Conservation (phyloP, 2,329 filamentous ascomycete species). For the Tolypocladium amazonense region DNA sequence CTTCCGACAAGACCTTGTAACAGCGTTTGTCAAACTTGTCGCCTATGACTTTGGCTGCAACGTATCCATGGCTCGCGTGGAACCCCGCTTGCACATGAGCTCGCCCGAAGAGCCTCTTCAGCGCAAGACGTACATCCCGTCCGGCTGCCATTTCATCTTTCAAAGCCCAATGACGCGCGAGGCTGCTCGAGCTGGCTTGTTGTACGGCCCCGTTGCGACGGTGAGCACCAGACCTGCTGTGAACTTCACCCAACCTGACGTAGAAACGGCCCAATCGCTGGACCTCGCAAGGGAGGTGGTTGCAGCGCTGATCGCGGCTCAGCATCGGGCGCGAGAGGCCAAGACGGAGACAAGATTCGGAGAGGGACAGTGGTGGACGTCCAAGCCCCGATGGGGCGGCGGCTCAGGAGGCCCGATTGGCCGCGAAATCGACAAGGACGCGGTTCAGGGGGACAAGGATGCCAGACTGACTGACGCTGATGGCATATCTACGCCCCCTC, state of each 20-base stretch:
- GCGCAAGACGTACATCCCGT: conserved; percentile 45
- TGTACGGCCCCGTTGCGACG: conserved; percentile 52
- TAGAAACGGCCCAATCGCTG: conserved; percentile 45
- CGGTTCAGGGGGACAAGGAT: conserved; percentile 35
- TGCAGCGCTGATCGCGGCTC: conserved; percentile 50
- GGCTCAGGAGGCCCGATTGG: conserved; percentile 53
- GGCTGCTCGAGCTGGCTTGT: conserved; percentile 45
- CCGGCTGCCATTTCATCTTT: conserved; percentile 48
- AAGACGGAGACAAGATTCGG: conserved; percentile 45
- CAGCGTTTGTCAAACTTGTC: conserved; percentile 52
- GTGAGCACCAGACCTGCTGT: conserved; percentile 47
- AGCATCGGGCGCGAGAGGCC: conserved; percentile 50
- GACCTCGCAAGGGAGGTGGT: conserved; percentile 53
- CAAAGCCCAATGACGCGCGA: conserved; percentile 50
- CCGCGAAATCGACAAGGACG: conserved; percentile 43
- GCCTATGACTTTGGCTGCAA: conserved; percentile 58
- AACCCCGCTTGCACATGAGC: conserved; percentile 47
- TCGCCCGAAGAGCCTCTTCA: conserved; percentile 19
- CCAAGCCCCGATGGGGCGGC: conserved; percentile 51
- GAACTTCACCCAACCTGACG: conserved; percentile 32
- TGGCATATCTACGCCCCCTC: conserved; percentile 11
- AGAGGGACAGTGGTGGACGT: conserved; percentile 51
- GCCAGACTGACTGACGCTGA: conserved; percentile 16
- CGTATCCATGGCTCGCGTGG: conserved; percentile 42
- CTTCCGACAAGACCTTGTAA: conserved; percentile 44